Percentiles rank a stretch among this genome's conserved stretches.
These are phyloP conservation scores for Alternaria sp. DNA, from an alignment of 2,329 filamentous ascomycete genomes.

Conservation along the genomic window DNA sequence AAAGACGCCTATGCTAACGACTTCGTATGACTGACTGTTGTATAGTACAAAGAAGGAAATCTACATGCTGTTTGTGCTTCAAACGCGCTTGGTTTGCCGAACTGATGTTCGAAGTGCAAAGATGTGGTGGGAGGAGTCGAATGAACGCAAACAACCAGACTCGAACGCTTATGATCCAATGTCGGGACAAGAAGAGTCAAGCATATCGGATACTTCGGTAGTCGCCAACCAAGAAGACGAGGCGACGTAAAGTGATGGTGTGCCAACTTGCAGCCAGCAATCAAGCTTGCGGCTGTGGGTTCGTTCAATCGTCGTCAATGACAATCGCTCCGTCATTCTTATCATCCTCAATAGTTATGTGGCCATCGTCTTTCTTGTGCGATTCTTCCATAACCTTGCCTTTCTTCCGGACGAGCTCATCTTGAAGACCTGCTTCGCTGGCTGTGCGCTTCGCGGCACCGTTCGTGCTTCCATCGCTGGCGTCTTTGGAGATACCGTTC, in stretches of 20 bases:
- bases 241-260: not conserved
- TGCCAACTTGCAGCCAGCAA: not conserved
- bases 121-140: not conserved
- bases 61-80: constrained; percentile 14
- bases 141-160: not conserved
- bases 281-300: not conserved
- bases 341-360: constrained; percentile 49
- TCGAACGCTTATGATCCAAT: constrained; percentile 4
- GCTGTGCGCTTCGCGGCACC: constrained; percentile 54
- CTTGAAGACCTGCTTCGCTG: constrained; percentile 53
- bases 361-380: constrained; percentile 40
- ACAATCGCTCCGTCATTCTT: constrained; percentile 48
- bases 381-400: constrained; percentile 51
- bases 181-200: not conserved
- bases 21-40: constrained; percentile 18
- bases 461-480: constrained; percentile 40
- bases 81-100: not conserved
- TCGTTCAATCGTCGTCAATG: constrained; percentile 45
- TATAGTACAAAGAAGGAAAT: constrained; percentile 24
- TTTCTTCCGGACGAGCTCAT: constrained; percentile 50
- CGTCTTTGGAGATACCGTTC: not conserved
- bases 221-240: not conserved
- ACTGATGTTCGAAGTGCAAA: not conserved
- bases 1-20: constrained; percentile 22
- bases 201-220: not conserved